Evolutionary conservation across 169 alveolate genomes (phyloP), one percentile per base, ranked within the genome.

Genomic region (Eimeria falciformis): DNA sequence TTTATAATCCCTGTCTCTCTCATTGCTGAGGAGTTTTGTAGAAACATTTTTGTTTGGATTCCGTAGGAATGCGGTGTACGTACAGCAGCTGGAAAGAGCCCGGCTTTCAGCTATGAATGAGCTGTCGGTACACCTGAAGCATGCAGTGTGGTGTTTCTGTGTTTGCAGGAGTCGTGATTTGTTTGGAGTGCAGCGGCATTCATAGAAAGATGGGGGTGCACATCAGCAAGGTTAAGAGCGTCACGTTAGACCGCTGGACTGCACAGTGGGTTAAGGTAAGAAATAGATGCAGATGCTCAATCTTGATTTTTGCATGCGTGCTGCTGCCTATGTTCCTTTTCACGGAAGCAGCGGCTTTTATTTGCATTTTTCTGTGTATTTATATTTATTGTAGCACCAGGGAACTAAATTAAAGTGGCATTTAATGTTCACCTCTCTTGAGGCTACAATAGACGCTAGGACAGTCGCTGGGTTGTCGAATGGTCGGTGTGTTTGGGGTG

Each of bases 201-300:
- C 99, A 99, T 92, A 95, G 99, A 79, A 96, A 95, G 93, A 96
- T 99, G 47, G 99, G 99, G 1, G 99, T 97, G 14, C 99, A 98
- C 84, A 96, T 98, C 47, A 96, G 99, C 65, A 97, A 97, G 91
- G 98, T 99, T 45, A 97, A 97, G 92, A 97, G 99, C 29, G 96
- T 97, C 53, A 97, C 98, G 25, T 91, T 99, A 65, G 99, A 99
- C 93, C 96, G 96, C 47, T 96, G 98, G 97, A 27, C 82, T 2
- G 17, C 43, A 40, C 79, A 45, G 66, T 90, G 94, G 94, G 50
- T 90, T 7, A 73, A 90, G 68, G 94, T 90, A 33, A 46, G 90
- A 4, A 5, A 53, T 5, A 23, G 18, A n/a, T 23, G 11, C 27
- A 18, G 55, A 9, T 47, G 18, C 62, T n/a, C 23, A 6, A 12